Percentiles rank a stretch among this genome's conserved stretches.
Evolutionary conservation across 2,329 filamentous ascomycete species (phyloP).

Genomic region (Fusarium sp.): DNA sequence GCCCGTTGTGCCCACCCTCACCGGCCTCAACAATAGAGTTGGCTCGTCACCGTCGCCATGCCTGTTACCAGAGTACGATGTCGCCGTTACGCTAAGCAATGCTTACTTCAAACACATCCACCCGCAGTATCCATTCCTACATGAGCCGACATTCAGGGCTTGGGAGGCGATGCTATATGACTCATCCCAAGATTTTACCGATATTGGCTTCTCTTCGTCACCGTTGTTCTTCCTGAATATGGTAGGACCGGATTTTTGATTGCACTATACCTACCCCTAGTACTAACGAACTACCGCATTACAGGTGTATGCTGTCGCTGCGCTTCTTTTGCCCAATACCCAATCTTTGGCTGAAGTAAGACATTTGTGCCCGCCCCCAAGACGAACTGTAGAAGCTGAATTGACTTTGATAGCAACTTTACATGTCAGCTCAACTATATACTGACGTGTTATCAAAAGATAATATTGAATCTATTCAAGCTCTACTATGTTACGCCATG

Average conservation of each 20-base stretch:
- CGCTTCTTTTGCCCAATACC: conserved; percentile 18
- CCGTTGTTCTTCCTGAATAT: conserved; percentile 30
- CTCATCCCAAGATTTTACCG: conserved; percentile 11
- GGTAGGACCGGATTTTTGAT: conserved; percentile 14
- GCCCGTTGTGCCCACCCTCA: neutral
- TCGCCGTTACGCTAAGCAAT: conserved; percentile 33
- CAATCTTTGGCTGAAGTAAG: conserved; percentile 30
- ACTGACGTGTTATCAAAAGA: conserved; percentile 43
- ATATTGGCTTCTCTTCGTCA: neutral
- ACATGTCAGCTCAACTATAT: conserved; percentile 41
- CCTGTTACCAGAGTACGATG: conserved; percentile 18
- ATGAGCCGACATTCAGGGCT: conserved; percentile 51
- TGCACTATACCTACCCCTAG: too few species aligned
- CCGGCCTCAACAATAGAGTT: neutral
- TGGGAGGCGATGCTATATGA: conserved; percentile 50
- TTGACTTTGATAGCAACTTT: conserved; percentile 20
- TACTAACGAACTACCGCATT: too few species aligned
- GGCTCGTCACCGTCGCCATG: conserved; percentile 12
- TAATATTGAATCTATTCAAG: conserved; percentile 53
- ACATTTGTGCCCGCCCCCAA: neutral
- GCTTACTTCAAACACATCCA: conserved; percentile 58
- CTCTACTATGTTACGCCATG: conserved; percentile 52
- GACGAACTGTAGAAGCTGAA: too few species aligned
- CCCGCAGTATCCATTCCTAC: conserved; percentile 57
- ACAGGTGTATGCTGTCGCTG: conserved; percentile 33